phyloP scores from a whole-genome alignment of 2,329 filamentous ascomycete genomes.

The Seiridium unicorne region DNA sequence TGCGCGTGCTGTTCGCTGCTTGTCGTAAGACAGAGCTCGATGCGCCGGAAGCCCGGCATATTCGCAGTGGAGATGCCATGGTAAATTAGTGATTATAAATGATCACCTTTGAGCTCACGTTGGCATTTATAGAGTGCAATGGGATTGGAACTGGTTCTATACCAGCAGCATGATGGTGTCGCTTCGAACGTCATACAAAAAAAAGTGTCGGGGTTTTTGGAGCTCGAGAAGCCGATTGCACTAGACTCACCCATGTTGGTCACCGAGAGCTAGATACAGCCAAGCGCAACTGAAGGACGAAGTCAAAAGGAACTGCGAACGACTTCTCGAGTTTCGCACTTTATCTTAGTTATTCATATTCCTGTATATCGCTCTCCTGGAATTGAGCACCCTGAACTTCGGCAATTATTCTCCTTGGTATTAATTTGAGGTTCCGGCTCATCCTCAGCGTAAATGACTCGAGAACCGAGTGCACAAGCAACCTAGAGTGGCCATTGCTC shows the following conservation, averaged over 20 bases:
- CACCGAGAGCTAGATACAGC: neutral
- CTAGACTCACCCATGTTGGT: neutral
- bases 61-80: constrained; percentile 5
- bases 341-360: neutral
- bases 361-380: too few relatives aligned
- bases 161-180: too few relatives aligned
- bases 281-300: neutral
- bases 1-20: neutral
- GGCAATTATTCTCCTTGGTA: too few relatives aligned
- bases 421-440: too few relatives aligned
- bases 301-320: neutral
- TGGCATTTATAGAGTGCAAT: neutral
- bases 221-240: neutral
- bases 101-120: neutral
- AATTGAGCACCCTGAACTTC: too few relatives aligned
- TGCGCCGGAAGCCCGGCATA: neutral
- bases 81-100: neutral
- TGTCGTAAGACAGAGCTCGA: neutral
- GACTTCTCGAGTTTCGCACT: neutral
- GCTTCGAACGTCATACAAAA: constrained; percentile 1
- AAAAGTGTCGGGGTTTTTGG: constrained; percentile 1
- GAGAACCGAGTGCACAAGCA: too few relatives aligned
- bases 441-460: too few relatives aligned
- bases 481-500: too few relatives aligned
- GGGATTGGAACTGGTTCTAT: too few relatives aligned